These are phyloP conservation scores for Alternaria solani DNA, from an alignment of 2,329 filamentous ascomycete species.

Conservation along the genomic window DNA sequence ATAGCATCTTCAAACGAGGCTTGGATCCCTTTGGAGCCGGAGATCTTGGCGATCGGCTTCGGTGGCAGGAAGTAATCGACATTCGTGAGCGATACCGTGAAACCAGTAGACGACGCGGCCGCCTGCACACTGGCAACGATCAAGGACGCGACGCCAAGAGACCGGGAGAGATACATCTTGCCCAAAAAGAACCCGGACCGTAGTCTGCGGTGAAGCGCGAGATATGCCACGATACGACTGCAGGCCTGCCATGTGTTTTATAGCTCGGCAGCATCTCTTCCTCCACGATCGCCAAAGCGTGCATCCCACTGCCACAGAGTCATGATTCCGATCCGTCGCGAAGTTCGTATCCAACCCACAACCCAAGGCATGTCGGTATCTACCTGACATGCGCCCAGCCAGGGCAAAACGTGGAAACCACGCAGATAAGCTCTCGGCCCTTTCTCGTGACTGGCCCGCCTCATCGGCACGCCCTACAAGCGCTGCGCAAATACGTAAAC, in stretches of 20 bases:
- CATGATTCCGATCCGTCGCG: conserved; percentile 1
- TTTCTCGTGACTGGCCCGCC: conserved; percentile 4
- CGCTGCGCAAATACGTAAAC: conserved; percentile 5
- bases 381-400: background rate
- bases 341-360: background rate
- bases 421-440: conserved; percentile 6
- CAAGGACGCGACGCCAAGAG: conserved; percentile 12
- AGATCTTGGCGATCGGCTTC: conserved; percentile 45
- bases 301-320: background rate
- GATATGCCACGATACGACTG: background rate
- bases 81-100: conserved; percentile 52
- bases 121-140: conserved; percentile 21
- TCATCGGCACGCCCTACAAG: background rate
- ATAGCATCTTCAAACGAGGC: conserved; percentile 24
- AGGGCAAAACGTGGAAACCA: background rate
- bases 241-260: background rate
- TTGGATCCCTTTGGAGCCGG: conserved; percentile 29
- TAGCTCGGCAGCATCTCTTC: background rate
- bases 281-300: background rate
- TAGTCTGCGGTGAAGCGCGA: background rate
- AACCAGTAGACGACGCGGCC: conserved; percentile 47
- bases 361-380: background rate
- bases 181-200: background rate
- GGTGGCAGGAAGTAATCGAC: conserved; percentile 54
- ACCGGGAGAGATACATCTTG: conserved; percentile 21